phyloP scores from a whole-genome alignment of 1,284 basidiomycete genomes.

The Phenoliferia sp. region DNA sequence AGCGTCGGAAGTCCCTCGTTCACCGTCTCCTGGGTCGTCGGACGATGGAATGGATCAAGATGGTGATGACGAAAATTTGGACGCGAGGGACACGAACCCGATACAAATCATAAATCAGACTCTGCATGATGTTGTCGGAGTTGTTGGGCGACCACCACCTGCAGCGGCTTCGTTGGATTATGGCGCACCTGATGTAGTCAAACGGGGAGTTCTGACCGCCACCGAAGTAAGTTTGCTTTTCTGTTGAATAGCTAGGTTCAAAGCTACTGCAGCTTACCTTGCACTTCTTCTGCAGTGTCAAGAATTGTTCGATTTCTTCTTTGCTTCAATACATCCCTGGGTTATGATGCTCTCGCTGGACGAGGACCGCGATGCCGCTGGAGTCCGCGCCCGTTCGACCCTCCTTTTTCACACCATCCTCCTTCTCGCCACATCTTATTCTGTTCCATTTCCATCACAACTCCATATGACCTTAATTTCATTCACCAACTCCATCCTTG shows the following conservation, averaged over 20 bases:
- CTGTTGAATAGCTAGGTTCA: neutral
- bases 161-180: constrained; percentile 15
- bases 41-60: constrained; percentile 10
- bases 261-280: neutral
- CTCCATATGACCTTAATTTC: constrained; percentile 30
- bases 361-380: constrained; percentile 27
- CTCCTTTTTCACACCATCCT: constrained; percentile 33
- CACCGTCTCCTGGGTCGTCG: constrained; percentile 8
- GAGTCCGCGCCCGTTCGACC: constrained; percentile 12
- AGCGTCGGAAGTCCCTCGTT: constrained; percentile 1
- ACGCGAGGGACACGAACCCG: constrained; percentile 18
- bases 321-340: constrained; percentile 30
- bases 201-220: constrained; percentile 19
- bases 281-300: constrained; percentile 14
- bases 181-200: constrained; percentile 27
- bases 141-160: neutral
- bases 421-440: constrained; percentile 31
- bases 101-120: constrained; percentile 25
- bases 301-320: constrained; percentile 31
- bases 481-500: constrained; percentile 28
- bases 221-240: constrained; percentile 4
- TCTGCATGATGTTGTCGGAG: constrained; percentile 17
- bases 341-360: constrained; percentile 32
- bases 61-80: constrained; percentile 8
- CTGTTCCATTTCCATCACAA: constrained; percentile 27